Evolutionary conservation across 1,139 yeast species (phyloP), one percentile per base, ranked within the genome.

Genomic region (Candida anutae): DNA sequence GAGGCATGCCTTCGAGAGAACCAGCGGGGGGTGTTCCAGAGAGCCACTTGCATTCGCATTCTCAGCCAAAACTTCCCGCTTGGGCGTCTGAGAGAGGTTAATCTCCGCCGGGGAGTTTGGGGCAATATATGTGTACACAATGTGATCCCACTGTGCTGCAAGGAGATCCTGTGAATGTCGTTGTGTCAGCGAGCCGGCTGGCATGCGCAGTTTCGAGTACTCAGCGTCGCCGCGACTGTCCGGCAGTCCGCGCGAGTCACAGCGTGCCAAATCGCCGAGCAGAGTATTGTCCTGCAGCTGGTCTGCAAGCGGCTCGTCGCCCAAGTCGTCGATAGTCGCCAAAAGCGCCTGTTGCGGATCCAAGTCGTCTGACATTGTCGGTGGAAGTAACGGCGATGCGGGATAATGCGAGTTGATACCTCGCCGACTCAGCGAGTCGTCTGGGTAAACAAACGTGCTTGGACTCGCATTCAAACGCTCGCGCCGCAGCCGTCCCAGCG

Each of bases 91-190:
- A 0, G 72, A 61, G 9, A 69, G 41, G 38, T 69, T 69, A 32
- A 69, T 60, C 42, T 69, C 73, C 24, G 50, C 55, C 4, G 65
- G 67, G 0, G 74, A 54, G 34, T 66, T 58, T 16, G 48, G 19
- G 13, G 27, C 35, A 13, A 62, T 47, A 35, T 51, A 60, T 21
- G 36, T 47, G 22, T 40, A 34, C 24, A 60, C 35, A 18, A 62
- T 55, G 29, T 31, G 34, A 21, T 46, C 34, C 68, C 68, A 62
- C 32, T 53, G 58, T 9, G 39, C 30, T 10, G 28, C 29, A 14
- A 53, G 38, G 6, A 38, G 16, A 3, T 42, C 51, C 12, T 26
- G 22, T 16, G n/a, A n/a, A n/a, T n/a, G n/a, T n/a, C n/a, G n/a
- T n/a, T n/a, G n/a, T n/a, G n/a, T n/a, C n/a, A n/a, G n/a, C n/a